Conservation (phyloP, 192 early-diverging fungal genomes). For the Funneliformis geosporum region DNA sequence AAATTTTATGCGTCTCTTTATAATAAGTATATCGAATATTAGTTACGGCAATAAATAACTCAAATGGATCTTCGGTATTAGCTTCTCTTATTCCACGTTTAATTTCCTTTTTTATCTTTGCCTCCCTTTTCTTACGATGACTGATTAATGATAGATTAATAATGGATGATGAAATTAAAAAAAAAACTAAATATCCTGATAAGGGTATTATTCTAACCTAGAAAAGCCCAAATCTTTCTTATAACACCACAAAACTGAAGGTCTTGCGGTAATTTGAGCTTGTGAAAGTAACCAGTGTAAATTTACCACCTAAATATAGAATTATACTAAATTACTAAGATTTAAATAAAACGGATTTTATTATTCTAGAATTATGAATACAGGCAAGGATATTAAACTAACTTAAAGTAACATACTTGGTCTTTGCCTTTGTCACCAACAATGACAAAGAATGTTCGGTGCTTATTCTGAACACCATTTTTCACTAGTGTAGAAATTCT, state of each 20-base stretch:
- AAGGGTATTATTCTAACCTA: slow-evolving; percentile 41
- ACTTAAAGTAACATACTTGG: slow-evolving; percentile 52
- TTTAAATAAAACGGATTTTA: no score
- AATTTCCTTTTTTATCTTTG: slow-evolving; percentile 93
- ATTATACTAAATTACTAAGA: background rate
- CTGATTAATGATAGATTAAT: slow-evolving; percentile 37
- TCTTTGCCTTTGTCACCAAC: slow-evolving; percentile 94
- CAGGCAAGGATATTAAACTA: background rate
- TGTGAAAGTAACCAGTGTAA: slow-evolving; percentile 96
- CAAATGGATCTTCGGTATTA: slow-evolving; percentile 97
- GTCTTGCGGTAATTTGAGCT: slow-evolving; percentile 83
- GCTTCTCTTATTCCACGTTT: slow-evolving; percentile 87
- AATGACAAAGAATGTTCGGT: slow-evolving; percentile 93
- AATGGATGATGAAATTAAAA: background rate
- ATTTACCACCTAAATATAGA: slow-evolving; percentile 77
- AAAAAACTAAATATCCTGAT: background rate
- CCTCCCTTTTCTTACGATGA: slow-evolving; percentile 96
- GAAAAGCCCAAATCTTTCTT: slow-evolving; percentile 98
- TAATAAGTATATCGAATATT: slow-evolving; percentile 99
- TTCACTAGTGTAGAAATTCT: slow-evolving; percentile 91
- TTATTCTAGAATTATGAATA: no score
- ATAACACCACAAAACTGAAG: slow-evolving; percentile 99
- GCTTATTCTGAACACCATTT: slow-evolving; percentile 88
- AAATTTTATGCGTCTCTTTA: slow-evolving; percentile 98
- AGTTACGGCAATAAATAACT: slow-evolving; percentile 93